Conservation (phyloP, 2,329 filamentous ascomycete genomes). For the Aspergillus chevalieri region DNA sequence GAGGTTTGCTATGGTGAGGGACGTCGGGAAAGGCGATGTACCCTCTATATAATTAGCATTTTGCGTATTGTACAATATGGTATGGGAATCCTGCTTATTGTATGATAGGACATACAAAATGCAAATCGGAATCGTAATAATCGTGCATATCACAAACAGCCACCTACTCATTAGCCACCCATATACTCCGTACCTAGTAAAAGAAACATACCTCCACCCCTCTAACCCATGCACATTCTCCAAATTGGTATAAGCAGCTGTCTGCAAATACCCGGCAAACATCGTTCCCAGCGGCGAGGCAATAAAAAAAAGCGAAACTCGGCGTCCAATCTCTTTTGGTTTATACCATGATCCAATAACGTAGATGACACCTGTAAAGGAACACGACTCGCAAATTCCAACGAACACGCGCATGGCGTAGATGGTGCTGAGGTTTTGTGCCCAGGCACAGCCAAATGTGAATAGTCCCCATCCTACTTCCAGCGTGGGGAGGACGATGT, state of each 20-base stretch:
- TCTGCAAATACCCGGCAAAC: constrained; percentile 30
- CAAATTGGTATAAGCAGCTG: constrained; percentile 26
- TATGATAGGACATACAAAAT: constrained; percentile 6
- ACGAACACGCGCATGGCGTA: constrained; percentile 31
- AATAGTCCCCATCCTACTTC: constrained; percentile 19
- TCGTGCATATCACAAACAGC: constrained; percentile 27
- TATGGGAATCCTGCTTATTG: not conserved
- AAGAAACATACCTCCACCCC: constrained; percentile 14
- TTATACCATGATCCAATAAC: constrained; percentile 10
- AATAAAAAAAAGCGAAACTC: constrained; percentile 28
- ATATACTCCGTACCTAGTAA: constrained; percentile 1
- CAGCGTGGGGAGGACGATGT: constrained; percentile 16
- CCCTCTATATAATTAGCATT: constrained; percentile 4
- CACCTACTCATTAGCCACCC: constrained; percentile 13
- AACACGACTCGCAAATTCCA: not conserved
- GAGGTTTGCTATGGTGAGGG: constrained; percentile 19
- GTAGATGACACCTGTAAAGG: constrained; percentile 1
- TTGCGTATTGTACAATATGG: not conserved
- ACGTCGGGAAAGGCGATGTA: constrained; percentile 26
- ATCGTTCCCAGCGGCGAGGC: constrained; percentile 26
- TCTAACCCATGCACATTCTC: constrained; percentile 15
- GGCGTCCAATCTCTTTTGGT: constrained; percentile 23
- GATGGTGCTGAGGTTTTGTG: constrained; percentile 14
- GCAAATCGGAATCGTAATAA: constrained; percentile 14
- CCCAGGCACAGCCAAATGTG: constrained; percentile 19